Evolutionary conservation across 148 eudicot genomes (phyloP).

Genomic region (Rhododendron williamsianum): DNA sequence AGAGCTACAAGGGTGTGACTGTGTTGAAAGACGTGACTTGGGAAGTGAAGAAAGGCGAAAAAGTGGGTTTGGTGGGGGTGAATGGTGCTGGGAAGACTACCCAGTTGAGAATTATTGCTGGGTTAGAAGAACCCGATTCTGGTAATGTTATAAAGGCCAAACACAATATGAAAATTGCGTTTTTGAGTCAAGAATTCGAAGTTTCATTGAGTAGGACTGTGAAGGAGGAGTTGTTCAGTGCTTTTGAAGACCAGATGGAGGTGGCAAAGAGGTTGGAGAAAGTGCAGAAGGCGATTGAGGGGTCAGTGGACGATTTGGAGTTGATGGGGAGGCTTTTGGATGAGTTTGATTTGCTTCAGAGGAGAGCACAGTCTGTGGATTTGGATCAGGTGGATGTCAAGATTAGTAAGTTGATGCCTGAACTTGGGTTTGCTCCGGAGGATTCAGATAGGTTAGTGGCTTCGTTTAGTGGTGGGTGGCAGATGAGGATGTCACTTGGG

Average conservation of each 20-base stretch:
- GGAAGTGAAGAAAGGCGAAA: slow-evolving; percentile 97
- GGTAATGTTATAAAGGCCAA: slow-evolving; percentile 91
- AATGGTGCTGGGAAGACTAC: slow-evolving; percentile 99
- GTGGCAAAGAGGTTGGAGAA: slow-evolving; percentile 68
- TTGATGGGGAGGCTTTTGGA: slow-evolving; percentile 96
- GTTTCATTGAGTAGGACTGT: slow-evolving; percentile 72
- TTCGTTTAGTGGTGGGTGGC: slow-evolving; percentile 98
- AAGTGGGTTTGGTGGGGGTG: slow-evolving; percentile 91
- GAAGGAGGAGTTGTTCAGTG: slow-evolving; percentile 84
- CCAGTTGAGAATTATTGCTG: slow-evolving; percentile 87
- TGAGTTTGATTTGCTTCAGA: slow-evolving; percentile 91
- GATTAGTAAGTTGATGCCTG: slow-evolving; percentile 88
- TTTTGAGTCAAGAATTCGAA: slow-evolving; percentile 94
- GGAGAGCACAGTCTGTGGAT: slow-evolving; percentile 70
- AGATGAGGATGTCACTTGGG: slow-evolving; percentile 99
- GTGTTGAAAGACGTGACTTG: slow-evolving; percentile 74
- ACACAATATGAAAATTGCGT: slow-evolving; percentile 76
- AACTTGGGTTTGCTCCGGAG: slow-evolving; percentile 78
- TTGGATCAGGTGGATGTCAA: slow-evolving; percentile 77
- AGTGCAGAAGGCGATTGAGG: slow-evolving; percentile 89
- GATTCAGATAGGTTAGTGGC: slow-evolving; percentile 93
- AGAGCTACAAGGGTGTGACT: slow-evolving; percentile 77
- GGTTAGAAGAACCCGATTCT: slow-evolving; percentile 78
- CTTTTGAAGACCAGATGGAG: slow-evolving; percentile 90
- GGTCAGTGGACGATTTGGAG: slow-evolving; percentile 81